Base-by-base conservation (phyloP, 2,329 filamentous ascomycete genomes). In the Didymella pinodella region DNA sequence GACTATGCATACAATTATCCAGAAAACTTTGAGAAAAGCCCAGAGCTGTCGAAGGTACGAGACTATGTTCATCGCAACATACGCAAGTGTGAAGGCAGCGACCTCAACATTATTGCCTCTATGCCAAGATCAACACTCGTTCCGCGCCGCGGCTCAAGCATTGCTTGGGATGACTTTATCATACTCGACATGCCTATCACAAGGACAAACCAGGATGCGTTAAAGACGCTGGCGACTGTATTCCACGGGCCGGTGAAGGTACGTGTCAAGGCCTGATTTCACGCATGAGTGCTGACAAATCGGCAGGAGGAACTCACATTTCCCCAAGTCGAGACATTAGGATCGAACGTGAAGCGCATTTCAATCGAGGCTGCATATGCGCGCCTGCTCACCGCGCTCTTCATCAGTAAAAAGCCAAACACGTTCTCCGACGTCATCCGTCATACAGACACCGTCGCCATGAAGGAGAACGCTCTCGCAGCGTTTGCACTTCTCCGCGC, bases 81-180 rank as follows among this genome's bases (percentile, higher is more conserved):
- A 7, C 83, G 84, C 1, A 81, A 83, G 29, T 80, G 80, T n/a
- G 84, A 85, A 10, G 81, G 81, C 18, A 81, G 83, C 51, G 84
- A 87, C 61, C 78, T 88, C 7, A 81, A 81, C 61, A 77, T 88
- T n/a, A 75, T 88, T n/a, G 80, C 83, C 6, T 83, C 82, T 11
- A 77, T 88, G 38, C 86, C 86, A 22, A 81, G 85, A 11, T 78
- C 81, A 12, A 73, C 83, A 32, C 76, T 88, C 0, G 67, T 86
- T 3, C 81, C 84, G 26, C 76, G 75, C 7, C 73, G 70, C 6
- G 51, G 78, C 56, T 66, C 74, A 58, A 71, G 77, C 61, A 79
- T 73, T 16, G 61, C 65, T 6, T 75, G 74, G 72, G 67, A 72
- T 29, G 70, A 74, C 3, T 70, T 70, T 44, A 40, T 85, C 3